Percentiles rank a stretch among this genome's conserved stretches.
Evolutionary conservation across 805 yeast genomes (phyloP).

Genomic region (Lipomyces starkeyi): DNA sequence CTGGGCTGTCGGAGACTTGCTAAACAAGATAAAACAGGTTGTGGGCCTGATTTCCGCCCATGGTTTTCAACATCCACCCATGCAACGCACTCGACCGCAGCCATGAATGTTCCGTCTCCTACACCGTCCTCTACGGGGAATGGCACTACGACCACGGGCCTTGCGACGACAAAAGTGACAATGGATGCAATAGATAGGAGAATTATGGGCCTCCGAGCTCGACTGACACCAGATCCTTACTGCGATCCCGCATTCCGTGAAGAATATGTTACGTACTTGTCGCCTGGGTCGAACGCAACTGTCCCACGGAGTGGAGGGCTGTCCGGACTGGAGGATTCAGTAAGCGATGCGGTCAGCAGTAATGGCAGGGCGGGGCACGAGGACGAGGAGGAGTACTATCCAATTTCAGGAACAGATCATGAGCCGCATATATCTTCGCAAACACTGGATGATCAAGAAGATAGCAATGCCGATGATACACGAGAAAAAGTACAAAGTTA

Average conservation of each 20-base stretch:
- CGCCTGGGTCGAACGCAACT: slow-evolving; percentile 2
- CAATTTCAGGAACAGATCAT: background rate
- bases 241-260: slow-evolving; percentile 13
- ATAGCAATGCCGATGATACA: background rate
- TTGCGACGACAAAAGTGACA: background rate
- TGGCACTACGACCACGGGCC: background rate
- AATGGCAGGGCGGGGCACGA: background rate
- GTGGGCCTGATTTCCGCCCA: background rate
- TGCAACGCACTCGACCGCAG: background rate
- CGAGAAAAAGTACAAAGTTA: background rate
- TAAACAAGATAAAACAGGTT: too few relatives aligned
- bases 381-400: background rate
- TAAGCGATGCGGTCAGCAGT: background rate
- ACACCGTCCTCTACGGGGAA: background rate
- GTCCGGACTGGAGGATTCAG: background rate
- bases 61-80: background rate
- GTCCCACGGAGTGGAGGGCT: background rate
- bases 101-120: background rate
- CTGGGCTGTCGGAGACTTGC: background rate
- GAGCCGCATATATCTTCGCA: background rate
- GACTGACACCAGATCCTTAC: slow-evolving; percentile 20
- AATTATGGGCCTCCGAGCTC: slow-evolving; percentile 16
- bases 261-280: slow-evolving; percentile 21
- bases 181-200: slow-evolving; percentile 14
- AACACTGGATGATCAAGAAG: background rate